A percentile compares a stretch with the other conserved stretches of the same genome.
Conservation (phyloP, 73 alveolate genomes). For the Paramecium sexaurelia region DNA sequence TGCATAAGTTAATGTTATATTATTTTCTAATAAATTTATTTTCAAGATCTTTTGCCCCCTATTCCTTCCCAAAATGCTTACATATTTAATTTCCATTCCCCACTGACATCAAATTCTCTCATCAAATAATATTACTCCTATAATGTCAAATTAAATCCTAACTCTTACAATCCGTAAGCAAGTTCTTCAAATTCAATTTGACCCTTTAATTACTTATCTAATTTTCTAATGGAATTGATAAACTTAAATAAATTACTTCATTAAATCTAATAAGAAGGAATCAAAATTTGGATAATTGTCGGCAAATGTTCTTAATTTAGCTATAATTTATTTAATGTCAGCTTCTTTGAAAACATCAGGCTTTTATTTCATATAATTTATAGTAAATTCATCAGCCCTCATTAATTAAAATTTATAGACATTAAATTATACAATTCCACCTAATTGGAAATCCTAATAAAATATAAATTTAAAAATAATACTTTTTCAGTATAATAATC, state of each 20-base stretch:
- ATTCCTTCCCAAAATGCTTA: constrained; percentile 39
- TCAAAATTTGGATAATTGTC: constrained; percentile 16
- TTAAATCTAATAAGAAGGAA: background rate
- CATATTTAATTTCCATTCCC: constrained; percentile 34
- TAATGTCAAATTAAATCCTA: constrained; percentile 36
- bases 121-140: constrained; percentile 33
- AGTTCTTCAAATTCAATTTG: background rate
- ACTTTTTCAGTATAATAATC: constrained; percentile 29
- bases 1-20: constrained; percentile 1
- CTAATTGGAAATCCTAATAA: constrained; percentile 21
- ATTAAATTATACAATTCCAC: background rate
- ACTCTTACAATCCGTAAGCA: background rate
- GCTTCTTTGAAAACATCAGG: constrained; percentile 48
- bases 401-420: constrained; percentile 24
- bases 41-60: constrained; percentile 14
- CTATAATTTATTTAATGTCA: background rate
- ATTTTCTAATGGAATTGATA: background rate
- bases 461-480: background rate
- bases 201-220: background rate
- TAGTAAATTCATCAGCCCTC: constrained; percentile 42
- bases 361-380: constrained; percentile 13
- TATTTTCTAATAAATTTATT: constrained; percentile 14
- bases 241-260: background rate
- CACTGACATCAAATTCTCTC: constrained; percentile 14
- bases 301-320: constrained; percentile 13